These are phyloP conservation scores for Geotrichum ghanense DNA, from an alignment of 805 yeast species.

Conservation along the genomic window DNA sequence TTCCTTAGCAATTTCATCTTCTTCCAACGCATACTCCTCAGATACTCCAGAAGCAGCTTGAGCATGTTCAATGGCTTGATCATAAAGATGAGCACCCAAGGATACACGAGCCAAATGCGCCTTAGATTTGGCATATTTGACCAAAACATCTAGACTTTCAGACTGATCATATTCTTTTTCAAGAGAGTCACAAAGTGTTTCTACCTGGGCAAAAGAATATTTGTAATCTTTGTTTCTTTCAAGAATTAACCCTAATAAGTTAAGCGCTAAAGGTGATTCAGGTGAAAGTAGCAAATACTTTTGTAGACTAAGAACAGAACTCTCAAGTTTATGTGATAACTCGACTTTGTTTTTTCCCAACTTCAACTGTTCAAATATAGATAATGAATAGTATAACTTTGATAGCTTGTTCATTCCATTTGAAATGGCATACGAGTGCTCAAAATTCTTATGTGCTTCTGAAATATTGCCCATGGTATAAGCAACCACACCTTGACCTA, in stretches of 20 bases:
- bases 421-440: conserved; percentile 70
- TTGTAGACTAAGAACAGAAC: conserved; percentile 31
- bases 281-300: conserved; percentile 40
- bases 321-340: conserved; percentile 11
- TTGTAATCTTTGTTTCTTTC: conserved; percentile 63
- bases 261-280: conserved; percentile 17
- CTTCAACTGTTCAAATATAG: conserved; percentile 34
- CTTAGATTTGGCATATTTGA: conserved; percentile 46
- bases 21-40: not conserved
- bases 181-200: conserved; percentile 34
- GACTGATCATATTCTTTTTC: conserved; percentile 46
- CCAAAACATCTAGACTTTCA: conserved; percentile 37
- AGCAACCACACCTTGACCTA: conserved; percentile 63
- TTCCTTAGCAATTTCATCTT: not conserved
- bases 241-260: conserved; percentile 22
- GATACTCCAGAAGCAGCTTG: conserved; percentile 17
- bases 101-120: conserved; percentile 62
- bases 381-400: conserved; percentile 62
- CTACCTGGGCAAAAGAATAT: conserved; percentile 39
- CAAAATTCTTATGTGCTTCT: conserved; percentile 47
- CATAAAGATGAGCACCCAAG: conserved; percentile 48
- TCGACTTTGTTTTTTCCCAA: conserved; percentile 12
- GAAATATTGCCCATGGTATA: conserved; percentile 24
- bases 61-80: conserved; percentile 49
- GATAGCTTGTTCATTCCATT: conserved; percentile 62